Conservation (phyloP, 805 yeast species). For the Lipomyces yamanashiensis region DNA sequence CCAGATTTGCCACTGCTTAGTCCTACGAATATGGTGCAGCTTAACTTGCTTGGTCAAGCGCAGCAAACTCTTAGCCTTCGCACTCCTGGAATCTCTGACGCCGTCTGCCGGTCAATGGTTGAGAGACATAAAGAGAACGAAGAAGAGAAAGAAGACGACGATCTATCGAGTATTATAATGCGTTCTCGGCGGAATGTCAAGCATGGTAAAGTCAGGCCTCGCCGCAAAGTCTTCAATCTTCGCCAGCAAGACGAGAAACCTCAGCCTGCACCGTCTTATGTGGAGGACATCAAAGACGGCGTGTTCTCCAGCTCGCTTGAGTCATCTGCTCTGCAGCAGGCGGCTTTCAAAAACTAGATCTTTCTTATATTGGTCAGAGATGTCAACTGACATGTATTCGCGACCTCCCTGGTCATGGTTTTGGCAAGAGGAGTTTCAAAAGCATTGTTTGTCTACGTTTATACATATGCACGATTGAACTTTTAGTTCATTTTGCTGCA, state of each 20-base stretch:
- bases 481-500: too few species aligned
- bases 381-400: too few species aligned
- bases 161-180: slow-evolving; percentile 30
- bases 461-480: too few species aligned
- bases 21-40: slow-evolving; percentile 67
- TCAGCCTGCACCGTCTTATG: slow-evolving; percentile 9
- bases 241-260: slow-evolving; percentile 17
- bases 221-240: slow-evolving; percentile 28
- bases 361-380: too few species aligned
- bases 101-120: slow-evolving; percentile 57
- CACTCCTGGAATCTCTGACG: slow-evolving; percentile 61
- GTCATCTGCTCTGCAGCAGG: slow-evolving; percentile 4
- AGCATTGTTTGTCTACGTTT: too few species aligned
- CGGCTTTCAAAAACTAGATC: slow-evolving; percentile 12
- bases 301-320: background rate
- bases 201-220: slow-evolving; percentile 27
- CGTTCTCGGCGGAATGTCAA: slow-evolving; percentile 33
- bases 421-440: too few species aligned
- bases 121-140: slow-evolving; percentile 30
- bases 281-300: slow-evolving; percentile 4
- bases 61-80: slow-evolving; percentile 80
- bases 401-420: too few species aligned
- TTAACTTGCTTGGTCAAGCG: slow-evolving; percentile 70
- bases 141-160: slow-evolving; percentile 34
- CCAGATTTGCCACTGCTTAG: slow-evolving; percentile 66